A percentile compares a stretch with the other conserved stretches of the same genome.
Conservation (phyloP, 768 basidiomycete genomes). For the Lactarius deliciosus region DNA sequence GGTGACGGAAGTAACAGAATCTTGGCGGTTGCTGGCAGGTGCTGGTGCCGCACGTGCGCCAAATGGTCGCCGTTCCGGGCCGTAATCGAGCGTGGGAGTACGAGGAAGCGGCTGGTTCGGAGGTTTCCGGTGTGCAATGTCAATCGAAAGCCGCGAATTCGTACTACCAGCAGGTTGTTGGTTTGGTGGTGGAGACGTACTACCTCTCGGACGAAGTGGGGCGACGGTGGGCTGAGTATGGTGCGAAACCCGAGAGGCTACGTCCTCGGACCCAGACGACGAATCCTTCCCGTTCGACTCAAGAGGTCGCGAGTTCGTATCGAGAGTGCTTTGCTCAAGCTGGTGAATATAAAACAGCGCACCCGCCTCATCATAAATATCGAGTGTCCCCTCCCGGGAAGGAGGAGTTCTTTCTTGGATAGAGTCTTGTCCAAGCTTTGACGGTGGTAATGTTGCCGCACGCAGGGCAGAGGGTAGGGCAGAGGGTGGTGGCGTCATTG, state of each 20-base stretch:
- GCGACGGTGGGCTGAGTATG: neutral
- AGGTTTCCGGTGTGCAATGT: constrained; percentile 26
- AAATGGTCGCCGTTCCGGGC: constrained; percentile 53
- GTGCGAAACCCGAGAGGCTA: neutral
- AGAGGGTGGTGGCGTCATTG: constrained; percentile 9
- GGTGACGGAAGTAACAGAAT: neutral
- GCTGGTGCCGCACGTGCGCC: constrained; percentile 70
- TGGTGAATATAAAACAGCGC: constrained; percentile 72
- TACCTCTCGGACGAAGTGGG: constrained; percentile 27
- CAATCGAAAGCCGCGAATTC: constrained; percentile 6
- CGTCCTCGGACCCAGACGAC: neutral
- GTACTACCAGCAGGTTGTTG: neutral
- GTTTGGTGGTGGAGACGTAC: constrained; percentile 10
- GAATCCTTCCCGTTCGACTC: constrained; percentile 42
- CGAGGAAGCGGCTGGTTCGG: constrained; percentile 28
- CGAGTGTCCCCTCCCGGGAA: constrained; percentile 33
- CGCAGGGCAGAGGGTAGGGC: neutral
- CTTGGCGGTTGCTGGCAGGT: constrained; percentile 33
- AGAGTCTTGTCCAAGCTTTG: constrained; percentile 26
- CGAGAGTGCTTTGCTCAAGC: constrained; percentile 37
- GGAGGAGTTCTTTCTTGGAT: constrained; percentile 23
- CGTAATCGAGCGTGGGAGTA: constrained; percentile 26
- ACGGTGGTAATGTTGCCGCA: constrained; percentile 2
- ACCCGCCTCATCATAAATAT: constrained; percentile 55
- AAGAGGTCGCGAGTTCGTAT: constrained; percentile 21